phyloP scores from a whole-genome alignment of 164 flowering plant genomes.

The Liquidambar formosana region DNA sequence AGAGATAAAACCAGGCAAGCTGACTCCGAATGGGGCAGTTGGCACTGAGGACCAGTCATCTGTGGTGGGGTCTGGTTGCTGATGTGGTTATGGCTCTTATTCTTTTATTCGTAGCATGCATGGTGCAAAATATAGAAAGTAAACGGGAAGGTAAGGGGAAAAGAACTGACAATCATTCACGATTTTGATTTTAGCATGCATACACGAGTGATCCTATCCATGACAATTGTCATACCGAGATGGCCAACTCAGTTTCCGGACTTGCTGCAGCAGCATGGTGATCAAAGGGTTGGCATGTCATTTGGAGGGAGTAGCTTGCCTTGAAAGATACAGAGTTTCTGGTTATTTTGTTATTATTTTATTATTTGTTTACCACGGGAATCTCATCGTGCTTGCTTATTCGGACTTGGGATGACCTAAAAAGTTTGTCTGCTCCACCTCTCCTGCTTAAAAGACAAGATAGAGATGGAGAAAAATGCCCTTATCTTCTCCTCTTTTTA shows the following conservation, averaged over 20 bases:
- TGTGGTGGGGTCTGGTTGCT: conserved; percentile 42
- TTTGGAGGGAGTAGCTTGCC: neutral
- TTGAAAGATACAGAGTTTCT: neutral
- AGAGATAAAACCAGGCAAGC: conserved; percentile 37
- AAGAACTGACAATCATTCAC: no score
- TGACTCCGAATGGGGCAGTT: conserved; percentile 31
- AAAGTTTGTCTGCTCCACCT: neutral
- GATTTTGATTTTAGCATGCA: neutral
- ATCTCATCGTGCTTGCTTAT: neutral
- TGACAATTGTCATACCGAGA: neutral
- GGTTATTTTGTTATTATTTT: neutral
- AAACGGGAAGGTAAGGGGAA: neutral
- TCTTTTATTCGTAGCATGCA: neutral
- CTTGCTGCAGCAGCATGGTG: neutral
- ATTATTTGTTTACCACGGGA: neutral
- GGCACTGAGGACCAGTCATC: conserved; percentile 59
- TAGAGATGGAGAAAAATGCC: neutral
- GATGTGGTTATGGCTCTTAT: conserved; percentile 6
- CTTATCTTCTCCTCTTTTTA: neutral
- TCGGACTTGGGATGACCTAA: neutral
- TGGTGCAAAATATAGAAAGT: neutral
- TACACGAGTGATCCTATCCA: neutral
- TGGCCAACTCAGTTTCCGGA: neutral
- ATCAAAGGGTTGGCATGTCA: neutral
- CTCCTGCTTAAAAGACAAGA: neutral